A percentile compares a stretch with the other conserved stretches of the same genome.
Evolutionary conservation across 2,329 filamentous ascomycete species (phyloP).

Genomic region (Penicillium olsonii): DNA sequence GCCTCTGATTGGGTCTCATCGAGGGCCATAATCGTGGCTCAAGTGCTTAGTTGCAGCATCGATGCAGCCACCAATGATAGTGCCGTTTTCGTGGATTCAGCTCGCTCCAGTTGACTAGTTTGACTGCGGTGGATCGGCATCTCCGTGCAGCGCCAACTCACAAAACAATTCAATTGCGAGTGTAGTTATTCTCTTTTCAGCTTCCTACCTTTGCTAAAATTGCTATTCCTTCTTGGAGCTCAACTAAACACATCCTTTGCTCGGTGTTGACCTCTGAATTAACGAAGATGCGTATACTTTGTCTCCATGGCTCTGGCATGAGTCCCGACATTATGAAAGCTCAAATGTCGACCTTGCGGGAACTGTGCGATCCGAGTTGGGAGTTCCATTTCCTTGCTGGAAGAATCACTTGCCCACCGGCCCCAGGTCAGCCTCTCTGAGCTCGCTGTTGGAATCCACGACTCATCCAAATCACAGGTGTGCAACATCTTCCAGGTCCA

Average conservation of each 20-base stretch:
- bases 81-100: not conserved
- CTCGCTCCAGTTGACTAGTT: not conserved
- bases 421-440: not conserved
- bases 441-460: not conserved
- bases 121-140: not conserved
- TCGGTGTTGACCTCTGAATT: not conserved
- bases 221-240: too few species aligned
- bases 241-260: too few species aligned
- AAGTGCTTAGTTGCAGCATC: not conserved
- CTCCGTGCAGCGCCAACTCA: not conserved
- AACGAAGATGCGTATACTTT: constrained; percentile 23
- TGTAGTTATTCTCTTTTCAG: not conserved
- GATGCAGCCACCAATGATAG: not conserved
- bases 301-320: constrained; percentile 27
- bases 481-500: constrained; percentile 13
- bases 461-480: constrained; percentile 1
- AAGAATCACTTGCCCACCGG: constrained; percentile 1
- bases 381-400: constrained; percentile 17
- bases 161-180: not conserved
- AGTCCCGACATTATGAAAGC: constrained; percentile 16
- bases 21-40: not conserved
- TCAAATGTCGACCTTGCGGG: constrained; percentile 9
- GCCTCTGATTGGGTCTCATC: not conserved
- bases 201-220: too few species aligned
- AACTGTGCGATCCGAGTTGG: constrained; percentile 9